These are phyloP conservation scores for Apiospora koreana DNA, from an alignment of 2,329 filamentous ascomycete species.

Conservation along the genomic window DNA sequence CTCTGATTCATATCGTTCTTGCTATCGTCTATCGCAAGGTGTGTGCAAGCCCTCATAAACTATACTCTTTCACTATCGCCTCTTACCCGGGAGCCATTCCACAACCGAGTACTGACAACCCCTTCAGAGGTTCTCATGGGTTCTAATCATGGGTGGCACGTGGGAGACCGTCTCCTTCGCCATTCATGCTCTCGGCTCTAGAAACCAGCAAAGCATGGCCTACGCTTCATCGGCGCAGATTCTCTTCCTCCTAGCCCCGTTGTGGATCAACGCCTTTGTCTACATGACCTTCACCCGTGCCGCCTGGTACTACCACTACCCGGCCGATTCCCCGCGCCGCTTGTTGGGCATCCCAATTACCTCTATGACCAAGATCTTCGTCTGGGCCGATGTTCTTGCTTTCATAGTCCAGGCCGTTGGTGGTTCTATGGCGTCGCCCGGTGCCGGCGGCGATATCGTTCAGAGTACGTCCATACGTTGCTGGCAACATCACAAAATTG, in stretches of 20 bases:
- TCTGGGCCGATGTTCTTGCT: constrained; percentile 47
- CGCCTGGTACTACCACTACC: constrained; percentile 36
- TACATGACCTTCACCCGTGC: constrained; percentile 44
- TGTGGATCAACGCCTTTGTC: constrained; percentile 46
- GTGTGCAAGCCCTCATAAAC: not conserved
- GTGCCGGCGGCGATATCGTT: constrained; percentile 24
- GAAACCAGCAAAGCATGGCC: constrained; percentile 37
- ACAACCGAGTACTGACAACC: not conserved
- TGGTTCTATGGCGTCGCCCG: constrained; percentile 37
- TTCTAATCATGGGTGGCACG: constrained; percentile 38
- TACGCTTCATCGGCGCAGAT: constrained; percentile 35
- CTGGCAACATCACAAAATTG: no score
- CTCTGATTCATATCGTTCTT: constrained; percentile 23
- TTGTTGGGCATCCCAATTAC: constrained; percentile 37
- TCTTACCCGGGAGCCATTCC: no score
- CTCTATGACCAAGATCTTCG: constrained; percentile 46
- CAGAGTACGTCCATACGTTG: constrained; percentile 12
- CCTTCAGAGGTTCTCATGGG: constrained; percentile 30
- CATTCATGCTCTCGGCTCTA: constrained; percentile 36
- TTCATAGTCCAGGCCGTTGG: constrained; percentile 47
- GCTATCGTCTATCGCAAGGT: constrained; percentile 25
- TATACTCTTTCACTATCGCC: no score
- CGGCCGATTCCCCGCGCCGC: constrained; percentile 34
- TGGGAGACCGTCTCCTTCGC: constrained; percentile 43
- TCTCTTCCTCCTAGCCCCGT: constrained; percentile 42